Evolutionary conservation across 2,329 filamentous ascomycete genomes (phyloP).

Genomic region (Aureobasidium subglaciale): DNA sequence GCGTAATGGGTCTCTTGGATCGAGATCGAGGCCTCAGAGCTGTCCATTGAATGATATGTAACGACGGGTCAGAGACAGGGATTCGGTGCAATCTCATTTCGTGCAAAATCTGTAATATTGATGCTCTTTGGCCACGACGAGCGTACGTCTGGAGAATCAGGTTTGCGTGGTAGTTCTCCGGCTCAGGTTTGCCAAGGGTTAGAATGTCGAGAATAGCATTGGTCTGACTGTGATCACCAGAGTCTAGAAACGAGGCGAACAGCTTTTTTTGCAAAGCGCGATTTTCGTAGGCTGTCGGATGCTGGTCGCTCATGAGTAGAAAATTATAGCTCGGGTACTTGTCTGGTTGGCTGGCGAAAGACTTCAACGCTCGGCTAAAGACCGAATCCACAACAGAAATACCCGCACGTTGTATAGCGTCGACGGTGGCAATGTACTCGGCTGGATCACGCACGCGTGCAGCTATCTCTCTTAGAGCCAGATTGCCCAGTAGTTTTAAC

Average conservation of each 20-base stretch:
- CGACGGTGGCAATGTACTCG: conserved; percentile 53
- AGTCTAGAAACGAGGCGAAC: conserved; percentile 45
- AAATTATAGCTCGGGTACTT: conserved; percentile 44
- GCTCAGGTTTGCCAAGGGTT: conserved; percentile 37
- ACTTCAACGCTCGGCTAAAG: conserved; percentile 59
- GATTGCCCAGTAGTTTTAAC: conserved; percentile 63
- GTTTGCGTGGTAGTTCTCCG: conserved; percentile 39
- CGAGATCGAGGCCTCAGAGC: conserved; percentile 34
- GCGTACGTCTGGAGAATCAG: conserved; percentile 38
- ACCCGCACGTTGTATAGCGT: conserved; percentile 52
- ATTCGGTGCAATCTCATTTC: conserved; percentile 44
- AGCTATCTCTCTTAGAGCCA: conserved; percentile 71
- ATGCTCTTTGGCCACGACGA: conserved; percentile 22
- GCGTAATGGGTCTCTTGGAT: conserved; percentile 30
- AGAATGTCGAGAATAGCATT: conserved; percentile 38
- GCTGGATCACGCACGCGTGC: conserved; percentile 52
- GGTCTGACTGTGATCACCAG: conserved; percentile 41
- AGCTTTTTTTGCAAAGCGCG: conserved; percentile 46
- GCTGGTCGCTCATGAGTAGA: conserved; percentile 53
- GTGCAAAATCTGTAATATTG: conserved; percentile 33
- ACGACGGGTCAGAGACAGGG: conserved; percentile 37
- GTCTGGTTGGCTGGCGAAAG: conserved; percentile 44
- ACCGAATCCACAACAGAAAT: conserved; percentile 57
- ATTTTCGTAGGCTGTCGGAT: conserved; percentile 58
- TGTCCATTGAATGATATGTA: conserved; percentile 35